Base-by-base conservation (phyloP, 441 rosid genomes). In the Pelargonium cotyledonis region DNA sequence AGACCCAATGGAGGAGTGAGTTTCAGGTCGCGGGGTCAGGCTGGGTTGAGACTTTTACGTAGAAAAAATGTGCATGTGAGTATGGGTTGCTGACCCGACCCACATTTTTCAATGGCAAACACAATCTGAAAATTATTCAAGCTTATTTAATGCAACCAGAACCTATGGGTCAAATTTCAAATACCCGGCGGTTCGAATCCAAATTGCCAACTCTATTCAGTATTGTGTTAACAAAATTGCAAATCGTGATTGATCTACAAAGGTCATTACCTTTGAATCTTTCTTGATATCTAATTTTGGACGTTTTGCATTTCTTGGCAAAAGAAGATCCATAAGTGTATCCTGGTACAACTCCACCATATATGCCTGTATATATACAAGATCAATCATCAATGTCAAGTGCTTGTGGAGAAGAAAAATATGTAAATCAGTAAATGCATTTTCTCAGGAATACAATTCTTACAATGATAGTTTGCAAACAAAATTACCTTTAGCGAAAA, bases 291-390 rank as follows among this genome's bases (percentile, higher is more conserved):
- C 99, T 79, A 95, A 80, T 75, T 85, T 95, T 77, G 80, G 62
- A 35, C 86, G 90, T 73, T 78, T 91, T 67, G 81, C 83, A 77
- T 75, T 85, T 81, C 82, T 95, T 65, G 96, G 90, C 64, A 87
- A 78, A 40, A 95, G 66, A 78, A 95, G 96, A 73, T 95, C 97
- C 41, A 90, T 83, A 68, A 95, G 90, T 8, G 87, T 90, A 75
- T 95, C 99, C 81, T 95, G 99, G 81, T 95, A 95, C 70, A 95
- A 73, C 83, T 95, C 98, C 77, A 95, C 96, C 91, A 95, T 90
- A 70, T 89, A 95, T 58, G 90, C 96, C 97, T 95, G 80, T 80
- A 81, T 65, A 73, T 70, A 67, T 53, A 68, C 63, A 73, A 72
- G n/a, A 65, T 40, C 21, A 65, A 49, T 9, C n/a, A n/a, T n/a